Conservation (phyloP, 2,329 filamentous ascomycete genomes). For the Pestalotiopsis sp. region DNA sequence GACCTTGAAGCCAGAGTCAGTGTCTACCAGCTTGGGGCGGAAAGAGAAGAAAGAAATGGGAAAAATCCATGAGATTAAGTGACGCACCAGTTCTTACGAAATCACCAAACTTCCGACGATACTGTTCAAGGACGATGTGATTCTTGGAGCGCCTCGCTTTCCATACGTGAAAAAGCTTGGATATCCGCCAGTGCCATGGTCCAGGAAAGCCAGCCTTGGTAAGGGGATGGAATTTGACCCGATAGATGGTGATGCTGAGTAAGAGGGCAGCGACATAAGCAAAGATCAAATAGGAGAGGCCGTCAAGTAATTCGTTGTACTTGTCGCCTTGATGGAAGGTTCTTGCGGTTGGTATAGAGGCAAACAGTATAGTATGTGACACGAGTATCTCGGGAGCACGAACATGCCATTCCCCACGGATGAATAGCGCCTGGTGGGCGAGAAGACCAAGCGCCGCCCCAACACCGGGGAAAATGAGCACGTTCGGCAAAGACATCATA, state of each 20-base stretch:
- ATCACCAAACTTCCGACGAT: not conserved
- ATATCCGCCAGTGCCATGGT: slow-evolving; percentile 36
- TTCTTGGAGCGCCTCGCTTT: slow-evolving; percentile 12
- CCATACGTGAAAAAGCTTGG: slow-evolving; percentile 40
- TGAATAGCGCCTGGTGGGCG: slow-evolving; percentile 21
- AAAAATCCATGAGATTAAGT: not conserved
- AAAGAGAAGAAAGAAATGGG: too few species aligned
- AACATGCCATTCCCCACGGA: slow-evolving; percentile 29
- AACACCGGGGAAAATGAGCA: not conserved
- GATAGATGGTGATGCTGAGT: slow-evolving; percentile 39
- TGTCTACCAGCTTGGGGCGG: not conserved
- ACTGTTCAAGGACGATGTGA: not conserved
- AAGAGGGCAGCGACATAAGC: slow-evolving; percentile 14
- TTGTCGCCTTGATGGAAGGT: not conserved
- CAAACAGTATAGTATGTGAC: slow-evolving; percentile 13
- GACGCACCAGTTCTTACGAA: not conserved
- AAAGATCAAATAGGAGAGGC: not conserved
- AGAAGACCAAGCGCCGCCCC: not conserved
- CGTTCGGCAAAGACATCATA: not conserved
- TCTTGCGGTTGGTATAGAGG: slow-evolving; percentile 15
- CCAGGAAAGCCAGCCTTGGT: slow-evolving; percentile 37
- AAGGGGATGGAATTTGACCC: slow-evolving; percentile 42
- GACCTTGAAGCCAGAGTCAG: not conserved
- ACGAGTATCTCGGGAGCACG: slow-evolving; percentile 21
- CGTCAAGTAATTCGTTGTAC: not conserved